Evolutionary conservation across 768 basidiomycete species (phyloP), one percentile per base, ranked within the genome.

Genomic region (Mycena maculata): DNA sequence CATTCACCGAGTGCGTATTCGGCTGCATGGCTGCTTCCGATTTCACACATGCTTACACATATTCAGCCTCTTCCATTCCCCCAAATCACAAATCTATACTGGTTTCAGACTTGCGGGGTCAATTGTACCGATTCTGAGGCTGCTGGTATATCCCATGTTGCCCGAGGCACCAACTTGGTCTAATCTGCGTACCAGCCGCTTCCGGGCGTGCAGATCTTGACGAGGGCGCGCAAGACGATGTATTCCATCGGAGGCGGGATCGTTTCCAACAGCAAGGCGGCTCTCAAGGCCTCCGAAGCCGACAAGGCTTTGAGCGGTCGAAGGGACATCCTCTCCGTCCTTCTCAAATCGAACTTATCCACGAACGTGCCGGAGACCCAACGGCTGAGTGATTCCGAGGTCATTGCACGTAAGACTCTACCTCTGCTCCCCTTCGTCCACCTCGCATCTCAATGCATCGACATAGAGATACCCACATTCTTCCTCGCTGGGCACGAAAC

Each of bases 311-410:
- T 54, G 15, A 48, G 79, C 11, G 69, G 66, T 1, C 80, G 81
- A 16, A 79, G 82, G 5, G 87, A 88, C 73, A 62, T 88, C 6
- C 72, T 88, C 28, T 83, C 81, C 10, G 68, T 86, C n/a, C 76
- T 87, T 10, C 78, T 87, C 61, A 79, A 77, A 60, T 85, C 86
- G 9, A 88, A 88, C 71, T 77, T 86, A 79, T 83, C 83, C 9
- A 77, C 77, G 1, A 83, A 87, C 65, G 69, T 85, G 5, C 79
- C 82, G 0, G 83, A 81, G 20, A 74, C 60, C 27, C 83, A 85
- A 70, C 75, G 72, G 30, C 58, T 88, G 69, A 80, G 79, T 0
- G 87, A 88, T 33, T 77, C 77, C n/a, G 87, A 88, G 50, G 84
- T 88, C 4, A 41, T 85, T 2, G 54, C 72, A 12, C 71, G 71